Evolutionary conservation across 1,284 basidiomycete genomes (phyloP), one percentile per base, ranked within the genome.

Genomic region (Rhodotorula sp.): DNA sequence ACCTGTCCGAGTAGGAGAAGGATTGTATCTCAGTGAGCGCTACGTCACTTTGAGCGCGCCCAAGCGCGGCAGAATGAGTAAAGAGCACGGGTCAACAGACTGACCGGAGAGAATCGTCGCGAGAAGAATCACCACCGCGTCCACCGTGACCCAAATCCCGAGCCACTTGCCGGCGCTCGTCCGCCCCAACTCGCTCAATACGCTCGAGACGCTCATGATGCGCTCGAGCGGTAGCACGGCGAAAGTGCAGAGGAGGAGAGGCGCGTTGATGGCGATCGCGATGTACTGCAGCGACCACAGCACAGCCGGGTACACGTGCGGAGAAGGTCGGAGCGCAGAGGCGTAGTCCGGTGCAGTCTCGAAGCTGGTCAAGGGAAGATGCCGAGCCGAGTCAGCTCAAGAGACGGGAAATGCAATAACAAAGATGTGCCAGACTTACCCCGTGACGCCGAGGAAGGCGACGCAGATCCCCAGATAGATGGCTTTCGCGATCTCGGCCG

Each of bases 81-180:
- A 59, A 33, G 46, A 64, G 55, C 20, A 61, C 48, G 59, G 45
- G 29, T 62, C 30, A 26, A 56, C 65, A 46, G 87, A 66, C 71
- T 56, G 75, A 83, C 88, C 88, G 56, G 87, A 87, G 26, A 89
- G 82, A n/a, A 89, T 85, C 2, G 87, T 88, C 6, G 87, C 88
- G 65, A 85, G 87, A 4, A 90, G 82, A 24, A 89, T 88, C 6
- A 87, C 78, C 55, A 88, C 82, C 2, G 88, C 87, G 75, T 90
- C 88, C 0, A 85, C 81, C 2, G 86, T 86, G 8, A 89, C 82
- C 83, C 84, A 85, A 26, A 83, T 82, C 18, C 87, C 82, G 45
- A 90, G 76, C 87, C 87, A 89, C 22, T 77, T 86, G 4, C 83
- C 86, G 4, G 82, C 82, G 84, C 87, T 87, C 74, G 78, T 78